phyloP scores from a whole-genome alignment of 768 basidiomycete species.

The Boletales sp. region DNA sequence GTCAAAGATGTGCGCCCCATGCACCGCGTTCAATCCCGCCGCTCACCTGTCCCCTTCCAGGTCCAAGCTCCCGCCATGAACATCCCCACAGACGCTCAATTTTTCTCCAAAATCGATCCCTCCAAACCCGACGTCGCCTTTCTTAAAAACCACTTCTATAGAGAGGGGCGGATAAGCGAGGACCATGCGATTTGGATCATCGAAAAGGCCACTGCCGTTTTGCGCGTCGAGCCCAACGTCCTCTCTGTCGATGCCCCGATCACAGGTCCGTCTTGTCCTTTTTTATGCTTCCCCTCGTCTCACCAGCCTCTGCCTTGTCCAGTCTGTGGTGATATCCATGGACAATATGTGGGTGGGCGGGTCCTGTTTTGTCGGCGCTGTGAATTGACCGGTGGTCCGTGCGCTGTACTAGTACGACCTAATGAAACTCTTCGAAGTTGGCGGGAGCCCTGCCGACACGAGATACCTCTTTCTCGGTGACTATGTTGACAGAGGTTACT shows the following conservation, averaged over 20 bases:
- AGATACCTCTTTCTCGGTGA: slow-evolving; percentile 91
- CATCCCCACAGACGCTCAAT: slow-evolving; percentile 89
- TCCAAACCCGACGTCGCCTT: slow-evolving; percentile 94
- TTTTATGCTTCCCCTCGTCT: not conserved
- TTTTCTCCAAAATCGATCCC: slow-evolving; percentile 80
- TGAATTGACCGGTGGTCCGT: slow-evolving; percentile 15
- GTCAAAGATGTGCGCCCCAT: slow-evolving; percentile 78
- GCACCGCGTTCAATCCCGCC: slow-evolving; percentile 2
- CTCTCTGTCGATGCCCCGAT: slow-evolving; percentile 96
- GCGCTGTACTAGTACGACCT: slow-evolving; percentile 65
- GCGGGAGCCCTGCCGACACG: slow-evolving; percentile 91
- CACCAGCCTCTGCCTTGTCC: not conserved
- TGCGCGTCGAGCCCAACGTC: slow-evolving; percentile 85
- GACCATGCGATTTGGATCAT: slow-evolving; percentile 95
- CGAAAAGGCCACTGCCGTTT: slow-evolving; percentile 77
- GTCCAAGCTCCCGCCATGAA: slow-evolving; percentile 97
- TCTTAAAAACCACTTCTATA: slow-evolving; percentile 98
- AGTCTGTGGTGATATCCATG: slow-evolving; percentile 99
- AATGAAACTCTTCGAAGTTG: slow-evolving; percentile 94
- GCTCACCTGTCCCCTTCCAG: slow-evolving; percentile 36
- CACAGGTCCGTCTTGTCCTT: slow-evolving; percentile 58
- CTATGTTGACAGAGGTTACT: slow-evolving; percentile 92
- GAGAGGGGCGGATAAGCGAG: slow-evolving; percentile 90
- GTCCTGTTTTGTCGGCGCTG: slow-evolving; percentile 4
- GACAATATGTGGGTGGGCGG: slow-evolving; percentile 82